Conservation (phyloP, 139 green algal genomes). For the Nannochloris sp. region DNA sequence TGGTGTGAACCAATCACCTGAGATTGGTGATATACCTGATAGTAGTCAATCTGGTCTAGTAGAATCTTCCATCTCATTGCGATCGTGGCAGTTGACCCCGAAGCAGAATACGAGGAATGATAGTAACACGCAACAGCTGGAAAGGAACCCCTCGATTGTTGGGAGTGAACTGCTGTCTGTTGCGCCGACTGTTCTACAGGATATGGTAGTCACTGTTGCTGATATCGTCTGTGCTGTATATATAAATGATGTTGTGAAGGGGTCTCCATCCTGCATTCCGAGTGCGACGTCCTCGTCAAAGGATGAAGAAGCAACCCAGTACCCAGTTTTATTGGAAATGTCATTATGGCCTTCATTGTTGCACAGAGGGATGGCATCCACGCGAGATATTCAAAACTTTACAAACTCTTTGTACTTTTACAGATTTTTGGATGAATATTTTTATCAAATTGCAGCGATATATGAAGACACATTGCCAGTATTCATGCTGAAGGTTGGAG, state of each 20-base stretch:
- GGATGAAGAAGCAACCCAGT: neutral
- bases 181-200: slow-evolving; percentile 32
- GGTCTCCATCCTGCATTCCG: neutral
- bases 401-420: slow-evolving; percentile 31
- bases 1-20: too few relatives aligned
- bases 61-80: neutral
- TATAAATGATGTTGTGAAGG: slow-evolving; percentile 23
- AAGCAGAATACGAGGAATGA: too few relatives aligned
- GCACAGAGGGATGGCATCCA: slow-evolving; percentile 34
- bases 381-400: slow-evolving; percentile 46
- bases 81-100: too few relatives aligned
- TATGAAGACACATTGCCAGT: slow-evolving; percentile 36
- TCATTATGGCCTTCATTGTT: slow-evolving; percentile 31
- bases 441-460: slow-evolving; percentile 27
- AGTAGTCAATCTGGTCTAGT: too few relatives aligned
- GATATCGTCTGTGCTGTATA: slow-evolving; percentile 39
- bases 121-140: too few relatives aligned
- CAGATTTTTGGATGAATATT: slow-evolving; percentile 12
- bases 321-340: slow-evolving; percentile 2
- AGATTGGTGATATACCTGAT: too few relatives aligned
- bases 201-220: slow-evolving; percentile 36
- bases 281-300: too few relatives aligned
- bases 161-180: slow-evolving; percentile 15
- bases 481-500: neutral
- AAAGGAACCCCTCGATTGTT: too few relatives aligned